phyloP scores from a whole-genome alignment of 2,329 filamentous ascomycete species.

The Pseudogymnoascus sp. region DNA sequence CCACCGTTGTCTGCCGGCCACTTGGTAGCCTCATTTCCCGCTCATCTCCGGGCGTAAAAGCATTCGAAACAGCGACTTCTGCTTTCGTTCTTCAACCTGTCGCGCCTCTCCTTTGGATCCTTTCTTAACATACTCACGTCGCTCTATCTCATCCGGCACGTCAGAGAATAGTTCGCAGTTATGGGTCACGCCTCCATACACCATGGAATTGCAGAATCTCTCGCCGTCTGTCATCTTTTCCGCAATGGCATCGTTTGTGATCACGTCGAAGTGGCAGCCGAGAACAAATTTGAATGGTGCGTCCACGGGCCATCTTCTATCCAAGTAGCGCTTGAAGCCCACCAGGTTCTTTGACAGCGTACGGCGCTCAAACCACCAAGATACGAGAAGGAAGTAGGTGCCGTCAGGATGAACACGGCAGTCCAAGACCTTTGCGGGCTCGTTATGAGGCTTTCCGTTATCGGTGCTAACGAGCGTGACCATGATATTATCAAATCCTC shows the following conservation, averaged over 20 bases:
- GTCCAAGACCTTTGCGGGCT: background rate
- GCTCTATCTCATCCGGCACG: background rate
- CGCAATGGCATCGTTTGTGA: background rate
- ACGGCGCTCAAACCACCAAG: constrained; percentile 1
- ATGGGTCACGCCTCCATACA: background rate
- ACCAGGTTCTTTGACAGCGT: background rate
- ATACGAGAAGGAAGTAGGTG: background rate
- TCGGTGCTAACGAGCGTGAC: background rate
- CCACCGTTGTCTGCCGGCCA: background rate
- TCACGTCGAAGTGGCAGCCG: constrained; percentile 1
- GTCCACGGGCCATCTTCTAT: background rate
- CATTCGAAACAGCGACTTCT: background rate
- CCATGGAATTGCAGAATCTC: background rate
- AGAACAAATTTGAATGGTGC: background rate
- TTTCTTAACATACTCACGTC: background rate
- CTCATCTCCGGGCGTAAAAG: background rate
- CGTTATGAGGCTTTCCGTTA: background rate
- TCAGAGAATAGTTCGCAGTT: background rate
- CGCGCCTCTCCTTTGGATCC: background rate
- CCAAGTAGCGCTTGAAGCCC: background rate
- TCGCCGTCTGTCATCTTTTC: background rate
- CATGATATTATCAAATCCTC: background rate
- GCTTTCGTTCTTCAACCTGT: background rate
- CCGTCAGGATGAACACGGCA: background rate
- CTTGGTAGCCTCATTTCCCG: background rate